These are phyloP conservation scores for Chimonanthus salicifolius DNA, from an alignment of 164 flowering plant genomes.

Conservation along the genomic window DNA sequence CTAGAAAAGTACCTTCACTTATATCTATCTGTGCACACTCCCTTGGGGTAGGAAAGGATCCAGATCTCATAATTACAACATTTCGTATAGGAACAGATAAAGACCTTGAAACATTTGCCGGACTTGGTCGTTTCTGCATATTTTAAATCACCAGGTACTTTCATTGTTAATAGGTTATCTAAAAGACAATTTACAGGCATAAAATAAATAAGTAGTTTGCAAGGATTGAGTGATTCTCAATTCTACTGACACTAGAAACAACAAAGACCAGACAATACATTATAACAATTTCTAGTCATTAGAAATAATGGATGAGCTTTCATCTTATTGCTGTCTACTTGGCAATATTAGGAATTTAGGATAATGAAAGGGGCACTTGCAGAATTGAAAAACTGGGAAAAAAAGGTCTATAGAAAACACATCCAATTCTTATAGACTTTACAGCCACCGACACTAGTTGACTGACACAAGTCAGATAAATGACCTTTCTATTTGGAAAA, in stretches of 20 bases:
- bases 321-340: no score
- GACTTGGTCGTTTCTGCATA: constrained; percentile 43
- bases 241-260: background rate
- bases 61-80: constrained; percentile 69
- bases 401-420: no score
- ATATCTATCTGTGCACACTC: constrained; percentile 26
- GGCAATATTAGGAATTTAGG: no score
- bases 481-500: no score
- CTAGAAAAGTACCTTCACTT: constrained; percentile 35
- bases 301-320: background rate
- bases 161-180: background rate
- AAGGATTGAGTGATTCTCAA: background rate
- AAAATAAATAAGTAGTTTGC: background rate
- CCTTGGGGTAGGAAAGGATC: constrained; percentile 39
- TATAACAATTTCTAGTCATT: background rate
- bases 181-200: background rate
- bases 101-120: constrained; percentile 55
- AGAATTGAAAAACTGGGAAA: no score
- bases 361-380: no score
- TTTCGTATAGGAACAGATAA: constrained; percentile 67
- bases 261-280: background rate
- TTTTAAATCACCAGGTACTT: background rate
- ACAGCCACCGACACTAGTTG: no score
- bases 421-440: no score
- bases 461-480: no score